phyloP scores from a whole-genome alignment of 2,329 filamentous ascomycete genomes.

The Knoxdaviesia capensis region DNA sequence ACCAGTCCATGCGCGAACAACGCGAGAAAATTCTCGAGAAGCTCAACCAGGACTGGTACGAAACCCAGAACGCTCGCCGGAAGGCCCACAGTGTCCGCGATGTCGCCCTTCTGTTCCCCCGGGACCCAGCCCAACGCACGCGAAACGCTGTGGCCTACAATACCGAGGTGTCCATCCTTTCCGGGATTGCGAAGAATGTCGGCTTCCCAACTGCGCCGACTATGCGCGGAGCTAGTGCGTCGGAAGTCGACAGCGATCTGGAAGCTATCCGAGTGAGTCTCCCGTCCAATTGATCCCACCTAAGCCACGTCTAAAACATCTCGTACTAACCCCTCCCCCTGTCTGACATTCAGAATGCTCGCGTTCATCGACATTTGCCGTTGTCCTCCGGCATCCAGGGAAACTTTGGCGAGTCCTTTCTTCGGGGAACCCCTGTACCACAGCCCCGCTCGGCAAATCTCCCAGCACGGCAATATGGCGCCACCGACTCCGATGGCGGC shows the following conservation, averaged over 20 bases:
- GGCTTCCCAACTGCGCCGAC: slow-evolving; percentile 91
- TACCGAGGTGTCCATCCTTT: slow-evolving; percentile 77
- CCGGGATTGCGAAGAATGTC: slow-evolving; percentile 82
- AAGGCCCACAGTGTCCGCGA: slow-evolving; percentile 64
- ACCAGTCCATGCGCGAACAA: slow-evolving; percentile 66
- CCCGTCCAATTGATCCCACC: slow-evolving; percentile 16
- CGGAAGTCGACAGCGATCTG: slow-evolving; percentile 71
- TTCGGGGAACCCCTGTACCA: no score
- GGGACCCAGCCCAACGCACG: slow-evolving; percentile 56
- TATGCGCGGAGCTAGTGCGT: slow-evolving; percentile 48
- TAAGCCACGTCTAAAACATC: neutral
- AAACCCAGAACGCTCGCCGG: slow-evolving; percentile 75
- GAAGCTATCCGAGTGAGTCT: slow-evolving; percentile 58
- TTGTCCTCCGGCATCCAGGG: no score
- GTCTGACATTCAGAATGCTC: neutral
- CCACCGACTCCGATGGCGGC: no score
- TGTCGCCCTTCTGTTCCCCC: slow-evolving; percentile 64
- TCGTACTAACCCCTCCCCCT: neutral
- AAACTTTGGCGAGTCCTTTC: no score
- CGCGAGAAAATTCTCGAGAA: slow-evolving; percentile 62
- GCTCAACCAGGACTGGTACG: slow-evolving; percentile 78
- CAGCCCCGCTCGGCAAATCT: no score
- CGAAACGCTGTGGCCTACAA: slow-evolving; percentile 83
- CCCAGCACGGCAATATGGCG: no score
- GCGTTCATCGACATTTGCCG: slow-evolving; percentile 1